These are phyloP conservation scores for Pueraria montana DNA, from an alignment of 306 rosid genomes.

Conservation along the genomic window DNA sequence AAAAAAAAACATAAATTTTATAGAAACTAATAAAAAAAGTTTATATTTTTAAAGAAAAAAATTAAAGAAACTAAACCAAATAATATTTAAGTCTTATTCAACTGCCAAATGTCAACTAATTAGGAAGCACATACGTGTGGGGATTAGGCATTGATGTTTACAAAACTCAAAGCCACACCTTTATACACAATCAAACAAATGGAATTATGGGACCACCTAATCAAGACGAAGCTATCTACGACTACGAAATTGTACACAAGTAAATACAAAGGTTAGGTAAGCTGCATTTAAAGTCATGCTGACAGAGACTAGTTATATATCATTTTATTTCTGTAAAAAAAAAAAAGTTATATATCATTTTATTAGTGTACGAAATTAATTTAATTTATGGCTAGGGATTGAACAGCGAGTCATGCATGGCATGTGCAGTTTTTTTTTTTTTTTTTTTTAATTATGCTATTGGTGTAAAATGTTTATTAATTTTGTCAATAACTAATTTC, in stretches of 20 bases:
- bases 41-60: background rate
- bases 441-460: no score
- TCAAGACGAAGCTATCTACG: background rate
- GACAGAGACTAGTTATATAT: background rate
- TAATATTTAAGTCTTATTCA: background rate
- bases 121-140: conserved; percentile 5
- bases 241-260: background rate
- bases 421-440: no score
- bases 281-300: background rate
- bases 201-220: no score
- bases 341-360: background rate
- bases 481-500: no score
- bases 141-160: background rate
- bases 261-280: conserved; percentile 7
- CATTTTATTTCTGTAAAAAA: no score
- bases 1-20: background rate
- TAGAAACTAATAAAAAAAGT: background rate
- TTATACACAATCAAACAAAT: background rate
- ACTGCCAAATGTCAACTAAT: background rate
- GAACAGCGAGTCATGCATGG: background rate
- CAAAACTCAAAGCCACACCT: background rate
- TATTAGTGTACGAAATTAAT: background rate
- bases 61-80: background rate
- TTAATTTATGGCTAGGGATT: background rate
- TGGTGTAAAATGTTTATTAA: no score